Percentiles rank a stretch among this genome's conserved stretches.
These are phyloP conservation scores for Colletotrichum orchidophilum DNA, from an alignment of 2,329 filamentous ascomycete species.

Conservation along the genomic window DNA sequence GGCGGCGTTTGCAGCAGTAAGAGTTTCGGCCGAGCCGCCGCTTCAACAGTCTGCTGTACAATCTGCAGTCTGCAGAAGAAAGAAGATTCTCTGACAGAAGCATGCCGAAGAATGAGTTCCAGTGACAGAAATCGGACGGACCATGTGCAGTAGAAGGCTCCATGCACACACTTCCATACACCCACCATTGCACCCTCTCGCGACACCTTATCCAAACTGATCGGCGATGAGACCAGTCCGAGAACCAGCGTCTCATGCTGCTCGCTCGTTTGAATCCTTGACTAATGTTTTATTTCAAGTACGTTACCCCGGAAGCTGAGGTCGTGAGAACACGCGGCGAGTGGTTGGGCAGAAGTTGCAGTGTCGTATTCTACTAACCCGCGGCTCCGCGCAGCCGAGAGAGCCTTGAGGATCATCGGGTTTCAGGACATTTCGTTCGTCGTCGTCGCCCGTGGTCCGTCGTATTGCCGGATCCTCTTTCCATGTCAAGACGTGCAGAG, in stretches of 20 bases:
- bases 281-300: background rate
- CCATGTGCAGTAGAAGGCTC: background rate
- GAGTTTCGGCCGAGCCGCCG: slow-evolving; percentile 16
- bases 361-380: background rate
- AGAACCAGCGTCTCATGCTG: slow-evolving; percentile 6
- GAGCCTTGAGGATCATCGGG: slow-evolving; percentile 1
- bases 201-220: background rate
- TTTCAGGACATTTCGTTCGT: slow-evolving; percentile 8
- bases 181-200: background rate
- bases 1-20: background rate
- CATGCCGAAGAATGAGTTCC: background rate
- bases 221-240: slow-evolving; percentile 18
- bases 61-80: background rate
- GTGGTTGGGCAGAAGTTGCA: background rate
- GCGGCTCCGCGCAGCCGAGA: background rate
- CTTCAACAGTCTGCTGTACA: background rate
- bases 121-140: background rate
- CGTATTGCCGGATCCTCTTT: background rate
- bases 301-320: background rate
- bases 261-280: background rate
- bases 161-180: background rate
- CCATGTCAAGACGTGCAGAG: background rate
- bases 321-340: background rate
- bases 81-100: background rate
- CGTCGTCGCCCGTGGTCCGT: background rate